phyloP scores from a whole-genome alignment of 2,329 filamentous ascomycete genomes.

The Aquanectria penicillioides region DNA sequence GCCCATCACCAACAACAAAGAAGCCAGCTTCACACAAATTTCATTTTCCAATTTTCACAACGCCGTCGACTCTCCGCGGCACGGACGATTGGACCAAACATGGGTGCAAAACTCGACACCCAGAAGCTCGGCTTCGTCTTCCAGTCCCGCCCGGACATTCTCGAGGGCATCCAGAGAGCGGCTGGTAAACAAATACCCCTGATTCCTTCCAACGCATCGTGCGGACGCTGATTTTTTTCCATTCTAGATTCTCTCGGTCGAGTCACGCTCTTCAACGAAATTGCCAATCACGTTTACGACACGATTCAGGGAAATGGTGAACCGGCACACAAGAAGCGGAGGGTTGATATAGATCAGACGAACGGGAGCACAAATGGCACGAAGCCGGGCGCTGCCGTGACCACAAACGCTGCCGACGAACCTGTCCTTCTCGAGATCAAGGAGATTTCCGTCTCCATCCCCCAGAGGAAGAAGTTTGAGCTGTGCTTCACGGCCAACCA shows the following conservation, averaged over 20 bases:
- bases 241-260: slow-evolving; percentile 59
- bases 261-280: slow-evolving; percentile 66
- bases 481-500: slow-evolving; percentile 69
- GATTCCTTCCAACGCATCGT: slow-evolving; percentile 8
- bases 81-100: slow-evolving; percentile 39
- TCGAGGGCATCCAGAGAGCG: slow-evolving; percentile 62
- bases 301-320: slow-evolving; percentile 53
- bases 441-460: slow-evolving; percentile 74
- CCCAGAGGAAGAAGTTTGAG: slow-evolving; percentile 75
- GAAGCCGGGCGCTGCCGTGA: slow-evolving; percentile 29
- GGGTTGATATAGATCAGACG: slow-evolving; percentile 56
- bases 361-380: slow-evolving; percentile 32
- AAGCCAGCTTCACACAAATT: slow-evolving; percentile 1
- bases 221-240: slow-evolving; percentile 23
- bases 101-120: slow-evolving; percentile 58
- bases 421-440: slow-evolving; percentile 68
- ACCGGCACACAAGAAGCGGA: slow-evolving; percentile 62
- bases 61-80: slow-evolving; percentile 26
- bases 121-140: slow-evolving; percentile 64
- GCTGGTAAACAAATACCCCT: slow-evolving; percentile 56
- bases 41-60: slow-evolving; percentile 22
- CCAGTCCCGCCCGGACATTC: slow-evolving; percentile 64
- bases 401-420: slow-evolving; percentile 57
- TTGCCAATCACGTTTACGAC: slow-evolving; percentile 61
- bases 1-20: slow-evolving; percentile 16